Evolutionary conservation across 2,329 filamentous ascomycete genomes (phyloP), one percentile per base, ranked within the genome.

Genomic region (Pseudocercospora fuligena): DNA sequence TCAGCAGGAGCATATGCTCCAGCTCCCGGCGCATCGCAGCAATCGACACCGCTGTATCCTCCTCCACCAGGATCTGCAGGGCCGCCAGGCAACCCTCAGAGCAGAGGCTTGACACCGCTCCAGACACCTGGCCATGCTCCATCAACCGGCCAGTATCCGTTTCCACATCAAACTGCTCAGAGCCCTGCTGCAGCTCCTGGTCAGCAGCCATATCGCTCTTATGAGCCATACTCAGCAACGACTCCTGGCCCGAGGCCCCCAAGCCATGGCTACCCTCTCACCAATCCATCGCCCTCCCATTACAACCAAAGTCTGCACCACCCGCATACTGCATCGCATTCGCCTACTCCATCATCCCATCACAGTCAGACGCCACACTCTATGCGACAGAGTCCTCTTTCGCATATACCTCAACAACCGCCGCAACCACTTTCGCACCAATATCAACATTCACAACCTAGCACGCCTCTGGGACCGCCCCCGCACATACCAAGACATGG

Each of bases 391-490:
- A 77, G 74, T 63, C 76, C 77, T 29, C 65, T 74, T 6, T 61
- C 72, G 31, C 65, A 63, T 7, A 64, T 66, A 59, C 64, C 63
- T 25, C 57, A 70, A 69, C 76, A 75, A 69, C 74, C 61, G 66
- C 74, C 68, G 53, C 65, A 60, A 53, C 64, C 63, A 31, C 63
- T 61, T 49, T 49, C 64, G 36, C 64, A 70, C 43, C 31, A 58
- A 19, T 82, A 82, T 12, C 79, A 85, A 63, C 76, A 78, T 19
- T 83, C 82, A 5, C 79, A 85, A 65, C 81, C 83, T 12, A 79
- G 79, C 51, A 85, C 83, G 14, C 84, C 84, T 25, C 75, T 85
- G 53, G 83, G 81, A 1, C 84, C 83, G 27, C 82, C 81, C 58
- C 70, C 72, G 60, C 70, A 73, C n/a, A 70, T 73, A 23, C 71